Evolutionary conservation across 2,329 filamentous ascomycete genomes (phyloP), one percentile per base, ranked within the genome.

Genomic region (Cladosporium sphaerospermum): DNA sequence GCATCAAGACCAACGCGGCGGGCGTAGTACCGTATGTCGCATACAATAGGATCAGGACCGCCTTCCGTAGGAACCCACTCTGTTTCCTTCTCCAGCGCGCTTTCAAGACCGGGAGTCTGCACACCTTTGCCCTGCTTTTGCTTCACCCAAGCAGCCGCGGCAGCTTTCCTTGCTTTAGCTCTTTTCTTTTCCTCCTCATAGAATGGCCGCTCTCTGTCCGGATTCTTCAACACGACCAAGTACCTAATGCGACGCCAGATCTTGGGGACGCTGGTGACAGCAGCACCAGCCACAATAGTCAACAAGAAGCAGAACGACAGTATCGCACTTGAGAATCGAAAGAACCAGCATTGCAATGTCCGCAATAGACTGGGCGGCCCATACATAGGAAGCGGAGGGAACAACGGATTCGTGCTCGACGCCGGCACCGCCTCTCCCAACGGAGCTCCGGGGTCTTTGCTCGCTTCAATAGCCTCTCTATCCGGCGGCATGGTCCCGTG

Each of bases 11-110:
- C 92, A 11, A 96, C 89, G 10, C 91, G 78, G 16, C 88, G 79
- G 1, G 92, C 91, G 66, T 97, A 96, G 66, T 96, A 93, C 2
- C 79, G 79, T 16, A 91, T 81, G 62, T 96, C 87, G 63, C 87
- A 89, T 7, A 88, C 71, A 7, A 96, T 73, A 3, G 81, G 84
- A 67, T 96, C 92, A 6, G 79, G 81, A 0, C 90, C 90, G 13
- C 89, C 89, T 70, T 93, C 89, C 2, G 85, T 82, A 0, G 89
- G 88, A 1, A 82, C 70, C 59, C 81, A 95, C n/a, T 82, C 79
- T 8, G 81, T 70, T 61, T 62, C 62, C 31, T 66, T 71, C 8
- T 60, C 59, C 18, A 65, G 58, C 1, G 58, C 55, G 48, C 72
- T 64, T 58, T 75, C 64, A 68, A 74, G 59, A 65, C 62, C 71